These are phyloP conservation scores for Podosphaera xanthii DNA, from an alignment of 2,329 filamentous ascomycete genomes.

Conservation along the genomic window DNA sequence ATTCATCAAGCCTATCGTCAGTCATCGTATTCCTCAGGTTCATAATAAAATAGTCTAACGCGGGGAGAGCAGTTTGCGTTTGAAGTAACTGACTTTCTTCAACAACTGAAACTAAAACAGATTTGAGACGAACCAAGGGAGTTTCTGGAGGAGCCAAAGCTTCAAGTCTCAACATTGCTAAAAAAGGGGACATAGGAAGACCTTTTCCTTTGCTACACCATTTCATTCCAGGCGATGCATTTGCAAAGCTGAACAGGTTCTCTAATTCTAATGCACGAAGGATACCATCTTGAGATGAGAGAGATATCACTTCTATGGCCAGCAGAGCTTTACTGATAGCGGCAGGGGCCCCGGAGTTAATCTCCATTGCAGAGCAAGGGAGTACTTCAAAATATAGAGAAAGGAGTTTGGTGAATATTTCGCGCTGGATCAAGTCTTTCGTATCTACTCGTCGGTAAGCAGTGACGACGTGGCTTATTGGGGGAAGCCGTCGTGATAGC, in stretches of 20 bases:
- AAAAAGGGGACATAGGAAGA: slow-evolving; percentile 44
- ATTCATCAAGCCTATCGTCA: slow-evolving; percentile 17
- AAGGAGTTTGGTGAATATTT: slow-evolving; percentile 57
- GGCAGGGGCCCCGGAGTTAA: slow-evolving; percentile 72
- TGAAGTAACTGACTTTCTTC: slow-evolving; percentile 45
- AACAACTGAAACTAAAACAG: slow-evolving; percentile 36
- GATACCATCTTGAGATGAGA: slow-evolving; percentile 23
- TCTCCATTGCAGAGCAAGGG: slow-evolving; percentile 56
- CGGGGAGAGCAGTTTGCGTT: slow-evolving; percentile 18
- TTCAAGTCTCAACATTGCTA: slow-evolving; percentile 40
- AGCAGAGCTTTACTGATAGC: slow-evolving; percentile 47
- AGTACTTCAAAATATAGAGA: slow-evolving; percentile 67
- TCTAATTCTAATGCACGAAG: slow-evolving; percentile 53
- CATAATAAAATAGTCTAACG: slow-evolving; percentile 26
- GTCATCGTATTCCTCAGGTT: slow-evolving; percentile 11
- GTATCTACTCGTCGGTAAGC: slow-evolving; percentile 47
- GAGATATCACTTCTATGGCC: slow-evolving; percentile 27
- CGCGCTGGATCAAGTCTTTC: slow-evolving; percentile 50
- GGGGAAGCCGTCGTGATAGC: slow-evolving; percentile 57
- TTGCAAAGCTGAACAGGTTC: slow-evolving; percentile 59
- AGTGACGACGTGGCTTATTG: slow-evolving; percentile 58
- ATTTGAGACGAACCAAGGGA: slow-evolving; percentile 27
- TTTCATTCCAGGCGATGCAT: slow-evolving; percentile 60
- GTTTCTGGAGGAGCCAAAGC: slow-evolving; percentile 25
- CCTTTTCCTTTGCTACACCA: slow-evolving; percentile 65